Base-by-base conservation (phyloP, 441 rosid genomes). In the Flueggea neowawraea region DNA sequence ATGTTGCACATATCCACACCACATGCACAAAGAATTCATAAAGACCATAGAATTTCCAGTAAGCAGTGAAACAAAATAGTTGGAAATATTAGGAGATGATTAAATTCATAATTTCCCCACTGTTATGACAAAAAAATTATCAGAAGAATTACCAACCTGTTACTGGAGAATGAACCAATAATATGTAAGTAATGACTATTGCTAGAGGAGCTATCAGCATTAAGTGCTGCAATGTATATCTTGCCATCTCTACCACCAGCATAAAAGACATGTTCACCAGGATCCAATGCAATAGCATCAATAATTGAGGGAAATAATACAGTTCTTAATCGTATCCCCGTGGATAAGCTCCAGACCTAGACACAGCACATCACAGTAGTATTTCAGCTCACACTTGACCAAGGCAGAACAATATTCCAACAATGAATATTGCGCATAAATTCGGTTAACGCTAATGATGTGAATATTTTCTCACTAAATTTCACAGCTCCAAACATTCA, bases 201-300 rank as follows among this genome's bases (percentile, higher is more conserved):
- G 58, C 48, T 57, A 0, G 83, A 76, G n/a, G 78, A 69, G 60
- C 83, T 77, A 71, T 78, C 85, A 52, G 87, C 82, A 69, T 76
- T 74, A 62, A 91, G 80, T 5, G 90, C 91, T 63, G 85, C 90
- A 28, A 95, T 57, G 57, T 91, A 84, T 63, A 88, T 88, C 58
- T 78, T 80, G 36, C 98, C 90, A 81, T 90, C 98, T 71, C 69
- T 76, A 47, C 89, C 65, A 51, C 96, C 99, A 55, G 97, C 99
- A 82, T 84, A 89, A 74, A 95, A 91, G 64, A 88, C 85, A 68
- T 73, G 73, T 71, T 89, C 91, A 28, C 84, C 89, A 72, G 97
- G 96, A 68, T 89, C 93, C 72, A 91, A 66, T n/a, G 82, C 85
- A 56, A 91, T 69, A 49, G 95, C 83, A 78, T 86, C 88, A 61